A percentile compares a stretch with the other conserved stretches of the same genome.
phyloP scores from a whole-genome alignment of 1,284 basidiomycete species.

The Apiotrichum laibachii region DNA sequence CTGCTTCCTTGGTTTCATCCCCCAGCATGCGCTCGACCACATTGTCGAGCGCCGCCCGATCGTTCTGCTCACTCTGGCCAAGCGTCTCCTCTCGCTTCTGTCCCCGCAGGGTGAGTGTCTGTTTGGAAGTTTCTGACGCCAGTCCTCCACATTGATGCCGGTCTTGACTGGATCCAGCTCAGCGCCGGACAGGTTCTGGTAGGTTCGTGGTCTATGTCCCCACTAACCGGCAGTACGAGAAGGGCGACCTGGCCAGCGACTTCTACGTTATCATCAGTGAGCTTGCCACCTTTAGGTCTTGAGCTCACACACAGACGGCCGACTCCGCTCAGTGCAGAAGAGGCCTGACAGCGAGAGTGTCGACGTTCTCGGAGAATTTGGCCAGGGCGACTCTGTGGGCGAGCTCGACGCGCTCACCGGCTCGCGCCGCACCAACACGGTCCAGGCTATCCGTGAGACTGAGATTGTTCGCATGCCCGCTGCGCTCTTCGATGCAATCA shows the following conservation, averaged over 20 bases:
- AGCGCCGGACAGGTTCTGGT: slow-evolving; percentile 67
- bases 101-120: slow-evolving; percentile 73
- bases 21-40: slow-evolving; percentile 80
- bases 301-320: slow-evolving; percentile 60
- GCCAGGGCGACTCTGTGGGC: slow-evolving; percentile 69
- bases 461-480: slow-evolving; percentile 97
- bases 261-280: slow-evolving; percentile 93
- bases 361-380: slow-evolving; percentile 86
- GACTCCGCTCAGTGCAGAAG: slow-evolving; percentile 73
- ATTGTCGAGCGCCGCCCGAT: slow-evolving; percentile 92
- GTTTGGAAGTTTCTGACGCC: slow-evolving; percentile 7
- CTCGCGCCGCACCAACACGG: slow-evolving; percentile 78
- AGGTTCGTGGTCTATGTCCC: not conserved
- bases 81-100: slow-evolving; percentile 87
- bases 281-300: slow-evolving; percentile 3
- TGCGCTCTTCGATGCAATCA: slow-evolving; percentile 96
- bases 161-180: slow-evolving; percentile 97
- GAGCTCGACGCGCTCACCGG: slow-evolving; percentile 98
- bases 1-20: slow-evolving; percentile 91
- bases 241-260: slow-evolving; percentile 83
- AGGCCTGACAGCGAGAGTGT: slow-evolving; percentile 62
- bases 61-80: slow-evolving; percentile 92
- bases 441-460: slow-evolving; percentile 96
- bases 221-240: slow-evolving; percentile 75
- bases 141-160: slow-evolving; percentile 96